These are phyloP conservation scores for Aspergillus conjunctus DNA, from an alignment of 495 filamentous ascomycete species.

Conservation along the genomic window DNA sequence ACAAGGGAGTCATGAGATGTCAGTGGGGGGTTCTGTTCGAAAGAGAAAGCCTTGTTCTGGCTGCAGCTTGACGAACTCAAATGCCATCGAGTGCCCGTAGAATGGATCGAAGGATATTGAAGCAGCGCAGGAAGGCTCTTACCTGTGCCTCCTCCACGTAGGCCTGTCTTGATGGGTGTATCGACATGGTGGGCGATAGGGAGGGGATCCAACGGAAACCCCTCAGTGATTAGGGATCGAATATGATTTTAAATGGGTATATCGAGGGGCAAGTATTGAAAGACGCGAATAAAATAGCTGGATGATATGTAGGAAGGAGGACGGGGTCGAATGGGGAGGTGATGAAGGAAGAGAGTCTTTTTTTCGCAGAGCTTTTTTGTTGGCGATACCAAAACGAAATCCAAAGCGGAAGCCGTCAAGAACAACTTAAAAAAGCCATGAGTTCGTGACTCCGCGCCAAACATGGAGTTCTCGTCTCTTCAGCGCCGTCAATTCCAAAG, in stretches of 20 bases:
- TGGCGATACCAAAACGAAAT: no score
- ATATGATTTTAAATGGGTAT: not conserved
- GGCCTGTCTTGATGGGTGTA: constrained; percentile 92
- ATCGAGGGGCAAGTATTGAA: not conserved
- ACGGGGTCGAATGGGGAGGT: no score
- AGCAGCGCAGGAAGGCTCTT: constrained; percentile 36
- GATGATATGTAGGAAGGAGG: not conserved
- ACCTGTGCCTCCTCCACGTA: constrained; percentile 92
- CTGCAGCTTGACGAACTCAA: constrained; percentile 30
- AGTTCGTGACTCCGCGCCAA: no score
- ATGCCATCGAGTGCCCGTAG: constrained; percentile 20
- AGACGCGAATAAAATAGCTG: not conserved
- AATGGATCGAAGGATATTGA: not conserved
- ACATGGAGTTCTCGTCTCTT: no score
- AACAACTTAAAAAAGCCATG: no score
- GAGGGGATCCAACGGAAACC: constrained; percentile 6
- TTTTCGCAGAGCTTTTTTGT: no score
- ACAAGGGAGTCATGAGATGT: constrained; percentile 22
- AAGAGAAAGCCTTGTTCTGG: constrained; percentile 39
- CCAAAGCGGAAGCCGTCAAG: no score
- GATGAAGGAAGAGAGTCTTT: no score
- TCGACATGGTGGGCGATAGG: constrained; percentile 51
- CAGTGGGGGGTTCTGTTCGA: constrained; percentile 20
- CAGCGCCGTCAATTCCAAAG: no score
- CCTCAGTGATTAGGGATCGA: constrained; percentile 7